These are phyloP conservation scores for Evernia prunastri DNA, from an alignment of 495 filamentous ascomycete species.

Conservation along the genomic window DNA sequence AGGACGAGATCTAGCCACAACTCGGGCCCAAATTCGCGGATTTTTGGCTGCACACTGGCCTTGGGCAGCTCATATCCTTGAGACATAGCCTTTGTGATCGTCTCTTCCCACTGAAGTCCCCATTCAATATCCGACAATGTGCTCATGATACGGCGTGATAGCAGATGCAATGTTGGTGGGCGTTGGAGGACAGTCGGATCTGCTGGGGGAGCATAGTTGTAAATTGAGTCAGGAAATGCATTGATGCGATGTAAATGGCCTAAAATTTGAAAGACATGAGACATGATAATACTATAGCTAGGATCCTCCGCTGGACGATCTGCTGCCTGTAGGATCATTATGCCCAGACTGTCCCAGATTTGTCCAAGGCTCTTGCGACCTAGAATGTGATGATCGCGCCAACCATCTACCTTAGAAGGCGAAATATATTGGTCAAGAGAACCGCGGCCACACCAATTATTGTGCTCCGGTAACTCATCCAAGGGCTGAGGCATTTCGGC, in stretches of 20 bases:
- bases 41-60: conserved; percentile 42
- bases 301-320: conserved; percentile 34
- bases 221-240: conserved; percentile 52
- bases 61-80: conserved; percentile 45
- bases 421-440: conserved; percentile 7
- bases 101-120: conserved; percentile 43
- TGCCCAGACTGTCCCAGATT: conserved; percentile 48
- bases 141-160: conserved; percentile 54
- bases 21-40: conserved; percentile 50
- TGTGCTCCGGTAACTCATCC: background rate
- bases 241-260: conserved; percentile 54
- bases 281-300: conserved; percentile 43
- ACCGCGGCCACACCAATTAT: background rate
- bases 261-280: conserved; percentile 51
- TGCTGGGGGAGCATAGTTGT: conserved; percentile 39
- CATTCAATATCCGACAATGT: conserved; percentile 58
- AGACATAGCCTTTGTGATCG: conserved; percentile 33
- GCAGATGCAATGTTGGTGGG: conserved; percentile 51
- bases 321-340: conserved; percentile 48
- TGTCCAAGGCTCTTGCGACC: conserved; percentile 33
- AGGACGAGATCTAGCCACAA: conserved; percentile 62
- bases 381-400: conserved; percentile 16
- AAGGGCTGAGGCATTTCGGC: conserved; percentile 1
- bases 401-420: conserved; percentile 1
- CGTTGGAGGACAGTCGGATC: conserved; percentile 41